A percentile compares a stretch with the other conserved stretches of the same genome.
phyloP scores from a whole-genome alignment of 1,139 yeast species.

The Debaryomyces sp. region DNA sequence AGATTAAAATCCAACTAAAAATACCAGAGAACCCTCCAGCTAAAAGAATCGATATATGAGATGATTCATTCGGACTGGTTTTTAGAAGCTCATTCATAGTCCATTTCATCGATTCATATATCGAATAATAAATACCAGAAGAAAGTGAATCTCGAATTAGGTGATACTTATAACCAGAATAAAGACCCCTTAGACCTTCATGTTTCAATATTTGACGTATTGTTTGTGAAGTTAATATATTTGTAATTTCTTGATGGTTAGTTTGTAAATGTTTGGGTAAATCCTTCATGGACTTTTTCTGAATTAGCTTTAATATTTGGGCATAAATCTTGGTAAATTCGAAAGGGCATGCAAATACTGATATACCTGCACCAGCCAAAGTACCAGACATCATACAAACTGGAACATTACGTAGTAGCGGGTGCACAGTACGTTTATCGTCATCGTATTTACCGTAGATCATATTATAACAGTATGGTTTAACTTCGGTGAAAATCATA shows the following conservation, averaged over 20 bases:
- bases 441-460: slow-evolving; percentile 24
- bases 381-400: slow-evolving; percentile 68
- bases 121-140: slow-evolving; percentile 72
- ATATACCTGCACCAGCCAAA: slow-evolving; percentile 65
- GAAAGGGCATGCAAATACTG: slow-evolving; percentile 79
- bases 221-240: slow-evolving; percentile 31
- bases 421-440: slow-evolving; percentile 23
- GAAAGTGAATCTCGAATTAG: slow-evolving; percentile 68
- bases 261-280: slow-evolving; percentile 18
- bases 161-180: slow-evolving; percentile 74
- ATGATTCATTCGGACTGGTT: slow-evolving; percentile 28
- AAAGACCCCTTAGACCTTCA: slow-evolving; percentile 66
- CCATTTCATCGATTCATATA: slow-evolving; percentile 72
- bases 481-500: slow-evolving; percentile 59
- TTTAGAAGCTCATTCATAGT: slow-evolving; percentile 39
- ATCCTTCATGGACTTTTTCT: slow-evolving; percentile 22
- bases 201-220: slow-evolving; percentile 56
- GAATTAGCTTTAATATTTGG: slow-evolving; percentile 61
- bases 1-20: slow-evolving; percentile 69
- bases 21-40: slow-evolving; percentile 87
- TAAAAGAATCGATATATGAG: slow-evolving; percentile 42
- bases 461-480: slow-evolving; percentile 48
- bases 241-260: slow-evolving; percentile 12
- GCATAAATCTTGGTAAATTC: slow-evolving; percentile 83
- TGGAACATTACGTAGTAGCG: slow-evolving; percentile 59